phyloP scores from a whole-genome alignment of 305 asterid genomes.

The Nicotiana rustica region DNA sequence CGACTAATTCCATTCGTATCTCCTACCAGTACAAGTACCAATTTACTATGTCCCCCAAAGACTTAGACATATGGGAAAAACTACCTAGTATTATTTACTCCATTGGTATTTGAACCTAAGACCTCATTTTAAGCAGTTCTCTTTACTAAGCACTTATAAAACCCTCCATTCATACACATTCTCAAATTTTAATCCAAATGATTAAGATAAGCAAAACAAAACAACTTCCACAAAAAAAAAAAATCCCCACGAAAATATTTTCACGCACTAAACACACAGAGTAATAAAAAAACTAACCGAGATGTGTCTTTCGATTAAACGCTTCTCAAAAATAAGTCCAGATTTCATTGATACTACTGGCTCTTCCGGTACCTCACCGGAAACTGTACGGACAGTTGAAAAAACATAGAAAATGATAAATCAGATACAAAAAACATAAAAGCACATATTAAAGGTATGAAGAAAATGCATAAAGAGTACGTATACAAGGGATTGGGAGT shows the following conservation, averaged over 20 bases:
- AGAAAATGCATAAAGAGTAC: neutral
- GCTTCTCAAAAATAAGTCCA: conserved; percentile 88
- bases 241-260: neutral
- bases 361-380: conserved; percentile 99
- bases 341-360: conserved; percentile 79
- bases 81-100: too few relatives aligned
- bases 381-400: conserved; percentile 56
- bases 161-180: neutral
- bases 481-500: conserved; percentile 22
- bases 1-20: too few relatives aligned
- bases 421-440: conserved; percentile 37
- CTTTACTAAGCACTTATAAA: neutral
- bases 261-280: neutral
- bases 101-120: too few relatives aligned
- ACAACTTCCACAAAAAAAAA: neutral
- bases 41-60: too few relatives aligned
- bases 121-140: too few relatives aligned
- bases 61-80: too few relatives aligned
- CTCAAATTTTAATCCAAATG: neutral
- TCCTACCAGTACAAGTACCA: too few relatives aligned
- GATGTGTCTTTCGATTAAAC: conserved; percentile 88
- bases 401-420: conserved; percentile 28
- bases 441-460: neutral
- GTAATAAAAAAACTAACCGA: conserved; percentile 53
- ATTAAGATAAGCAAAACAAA: neutral